Base-by-base conservation (phyloP, 1,139 yeast genomes). In the Entelexis paramagnoliae region DNA sequence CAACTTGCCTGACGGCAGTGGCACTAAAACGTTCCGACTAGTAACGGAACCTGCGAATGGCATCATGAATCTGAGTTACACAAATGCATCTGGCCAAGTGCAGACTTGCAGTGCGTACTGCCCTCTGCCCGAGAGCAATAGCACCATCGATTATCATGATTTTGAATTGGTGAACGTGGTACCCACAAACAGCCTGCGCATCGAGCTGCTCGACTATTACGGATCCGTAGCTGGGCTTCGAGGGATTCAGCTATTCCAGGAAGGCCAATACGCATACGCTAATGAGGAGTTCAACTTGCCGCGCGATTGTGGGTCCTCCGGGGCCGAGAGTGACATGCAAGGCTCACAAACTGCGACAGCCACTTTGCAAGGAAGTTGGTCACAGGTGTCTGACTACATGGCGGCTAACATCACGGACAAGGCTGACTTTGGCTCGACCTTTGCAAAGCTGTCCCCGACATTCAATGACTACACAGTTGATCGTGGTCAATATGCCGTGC, bases 51-150 rank as follows among this genome's bases (percentile, higher is more conserved):
- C 97, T 1, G 76, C 87, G 43, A 77, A 82, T 60, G 89, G 97
- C 59, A 89, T 89, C 57, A 84, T 91, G 95, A 91, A 91, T 64
- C 68, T 91, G 59, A 81, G 95, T 0, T 91, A 87, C 63, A 70
- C 83, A 34, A 93, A 89, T 63, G 94, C 95, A 2, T 75, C 87
- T 1, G 79, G 82, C 51, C 70, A 68, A 58, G 44, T 47, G 13
- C 55, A 48, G 46, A 55, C 59, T 53, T 91, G 98, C 72, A 96
- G 88, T 65, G 94, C 96, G 1, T 83, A 78, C 75, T 91, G 98
- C 66, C 94, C 96, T 0, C 63, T 73, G 66, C 60, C 70, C 59
- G 49, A 69, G 69, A 42, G 68, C 66, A 52, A 68, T 69, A 58
- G 79, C 73, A 57, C 75, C 1, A 68, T 71, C 24, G 35, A 46